phyloP scores from a whole-genome alignment of 2,329 filamentous ascomycete genomes.

The Alternaria burnsii region DNA sequence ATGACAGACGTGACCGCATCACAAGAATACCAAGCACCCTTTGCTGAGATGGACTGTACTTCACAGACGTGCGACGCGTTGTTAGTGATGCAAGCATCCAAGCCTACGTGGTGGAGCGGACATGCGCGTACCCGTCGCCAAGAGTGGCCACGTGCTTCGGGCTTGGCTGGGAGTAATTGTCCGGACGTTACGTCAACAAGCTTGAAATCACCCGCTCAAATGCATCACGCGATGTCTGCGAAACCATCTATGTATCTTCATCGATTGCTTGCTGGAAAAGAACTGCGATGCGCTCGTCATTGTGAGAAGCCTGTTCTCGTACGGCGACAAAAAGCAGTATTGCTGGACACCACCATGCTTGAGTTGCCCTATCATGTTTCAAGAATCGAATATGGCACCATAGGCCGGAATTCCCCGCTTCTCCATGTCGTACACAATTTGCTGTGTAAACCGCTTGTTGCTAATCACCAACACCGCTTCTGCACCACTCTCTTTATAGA shows the following conservation, averaged over 20 bases:
- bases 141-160: conserved; percentile 9
- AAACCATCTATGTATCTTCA: not conserved
- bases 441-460: conserved; percentile 72
- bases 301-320: not conserved
- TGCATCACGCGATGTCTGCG: not conserved
- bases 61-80: not conserved
- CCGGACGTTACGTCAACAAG: not conserved
- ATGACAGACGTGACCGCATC: not conserved
- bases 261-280: not conserved
- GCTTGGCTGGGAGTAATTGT: not conserved
- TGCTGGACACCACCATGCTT: not conserved
- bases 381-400: conserved; percentile 77
- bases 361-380: not conserved
- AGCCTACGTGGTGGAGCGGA: conserved; percentile 2
- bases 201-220: not conserved
- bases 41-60: not conserved
- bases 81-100: not conserved
- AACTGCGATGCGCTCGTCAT: not conserved
- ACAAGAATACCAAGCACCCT: not conserved
- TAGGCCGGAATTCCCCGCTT: conserved; percentile 71
- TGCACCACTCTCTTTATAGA: conserved; percentile 60
- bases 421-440: conserved; percentile 74
- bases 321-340: not conserved
- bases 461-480: conserved; percentile 79
- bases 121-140: conserved; percentile 4